Evolutionary conservation across 257 asterid genomes (phyloP).

Genomic region (Solanum corneliomulleri): DNA sequence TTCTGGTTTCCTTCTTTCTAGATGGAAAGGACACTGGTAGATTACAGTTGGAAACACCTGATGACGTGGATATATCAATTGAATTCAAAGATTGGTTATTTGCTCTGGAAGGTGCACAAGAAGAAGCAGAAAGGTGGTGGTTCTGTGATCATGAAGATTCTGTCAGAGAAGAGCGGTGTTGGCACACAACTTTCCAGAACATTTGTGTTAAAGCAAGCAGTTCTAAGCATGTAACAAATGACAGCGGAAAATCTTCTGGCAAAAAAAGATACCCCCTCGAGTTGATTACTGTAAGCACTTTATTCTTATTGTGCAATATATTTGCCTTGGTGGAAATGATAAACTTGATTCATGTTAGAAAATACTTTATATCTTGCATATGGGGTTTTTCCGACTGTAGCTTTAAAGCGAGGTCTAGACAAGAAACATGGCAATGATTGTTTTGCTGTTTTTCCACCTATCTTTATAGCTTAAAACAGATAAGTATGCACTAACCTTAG

Average conservation of each 20-base stretch:
- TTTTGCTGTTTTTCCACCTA: background rate
- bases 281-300: slow-evolving; percentile 64
- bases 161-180: slow-evolving; percentile 69
- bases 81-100: slow-evolving; percentile 92
- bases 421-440: background rate
- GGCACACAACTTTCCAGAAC: slow-evolving; percentile 77
- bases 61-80: slow-evolving; percentile 71
- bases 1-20: slow-evolving; percentile 9
- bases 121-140: slow-evolving; percentile 39
- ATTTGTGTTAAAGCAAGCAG: slow-evolving; percentile 62
- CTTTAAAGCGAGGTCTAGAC: background rate
- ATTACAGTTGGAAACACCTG: slow-evolving; percentile 73
- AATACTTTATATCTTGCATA: background rate
- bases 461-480: background rate
- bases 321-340: background rate
- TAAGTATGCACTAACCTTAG: background rate
- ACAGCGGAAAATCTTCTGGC: slow-evolving; percentile 17
- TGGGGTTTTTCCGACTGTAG: background rate
- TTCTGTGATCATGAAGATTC: slow-evolving; percentile 29
- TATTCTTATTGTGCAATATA: background rate
- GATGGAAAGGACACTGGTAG: slow-evolving; percentile 44
- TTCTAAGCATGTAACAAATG: slow-evolving; percentile 24
- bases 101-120: slow-evolving; percentile 86
- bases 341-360: background rate
- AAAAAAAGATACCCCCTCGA: slow-evolving; percentile 63